A percentile compares a stretch with the other conserved stretches of the same genome.
phyloP scores from a whole-genome alignment of 768 basidiomycete species.

The Lyophyllum atratum region DNA sequence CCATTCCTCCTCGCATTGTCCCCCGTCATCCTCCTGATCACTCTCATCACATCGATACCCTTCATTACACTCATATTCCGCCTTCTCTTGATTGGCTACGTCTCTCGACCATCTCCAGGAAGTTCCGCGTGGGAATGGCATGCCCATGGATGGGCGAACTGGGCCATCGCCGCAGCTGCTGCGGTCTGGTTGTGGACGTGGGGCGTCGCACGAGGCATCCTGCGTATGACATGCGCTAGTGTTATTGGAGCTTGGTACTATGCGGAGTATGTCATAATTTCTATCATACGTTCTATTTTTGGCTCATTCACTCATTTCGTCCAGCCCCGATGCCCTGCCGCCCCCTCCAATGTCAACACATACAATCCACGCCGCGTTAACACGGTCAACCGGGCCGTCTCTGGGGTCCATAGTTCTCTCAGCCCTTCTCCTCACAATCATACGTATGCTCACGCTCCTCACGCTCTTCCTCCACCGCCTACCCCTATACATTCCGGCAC shows the following conservation, averaged over 20 bases:
- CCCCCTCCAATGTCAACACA: slow-evolving; percentile 64
- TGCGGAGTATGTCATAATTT: slow-evolving; percentile 42
- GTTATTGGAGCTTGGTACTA: slow-evolving; percentile 96
- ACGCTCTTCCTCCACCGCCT: slow-evolving; percentile 54
- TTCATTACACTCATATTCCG: slow-evolving; percentile 81
- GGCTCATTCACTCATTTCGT: slow-evolving; percentile 3
- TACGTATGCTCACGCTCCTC: slow-evolving; percentile 59
- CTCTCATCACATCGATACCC: slow-evolving; percentile 73
- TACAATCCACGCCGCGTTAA: slow-evolving; percentile 74
- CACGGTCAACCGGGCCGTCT: slow-evolving; percentile 79
- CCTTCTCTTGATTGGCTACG: slow-evolving; percentile 70
- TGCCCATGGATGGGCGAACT: slow-evolving; percentile 40
- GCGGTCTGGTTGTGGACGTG: slow-evolving; percentile 73
- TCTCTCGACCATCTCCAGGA: slow-evolving; percentile 20
- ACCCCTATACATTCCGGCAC: slow-evolving; percentile 54
- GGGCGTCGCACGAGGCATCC: slow-evolving; percentile 77
- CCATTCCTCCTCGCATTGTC: slow-evolving; percentile 78
- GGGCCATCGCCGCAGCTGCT: slow-evolving; percentile 55
- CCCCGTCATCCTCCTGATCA: slow-evolving; percentile 66
- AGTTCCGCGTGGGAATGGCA: slow-evolving; percentile 39
- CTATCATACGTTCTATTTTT: background rate
- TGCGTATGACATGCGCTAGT: slow-evolving; percentile 75
- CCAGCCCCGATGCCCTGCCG: slow-evolving; percentile 34
- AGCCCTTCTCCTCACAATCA: slow-evolving; percentile 71
- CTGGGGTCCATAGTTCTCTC: slow-evolving; percentile 80